phyloP scores from a whole-genome alignment of 257 asterid genomes.

The Thymus quinquecostatus region DNA sequence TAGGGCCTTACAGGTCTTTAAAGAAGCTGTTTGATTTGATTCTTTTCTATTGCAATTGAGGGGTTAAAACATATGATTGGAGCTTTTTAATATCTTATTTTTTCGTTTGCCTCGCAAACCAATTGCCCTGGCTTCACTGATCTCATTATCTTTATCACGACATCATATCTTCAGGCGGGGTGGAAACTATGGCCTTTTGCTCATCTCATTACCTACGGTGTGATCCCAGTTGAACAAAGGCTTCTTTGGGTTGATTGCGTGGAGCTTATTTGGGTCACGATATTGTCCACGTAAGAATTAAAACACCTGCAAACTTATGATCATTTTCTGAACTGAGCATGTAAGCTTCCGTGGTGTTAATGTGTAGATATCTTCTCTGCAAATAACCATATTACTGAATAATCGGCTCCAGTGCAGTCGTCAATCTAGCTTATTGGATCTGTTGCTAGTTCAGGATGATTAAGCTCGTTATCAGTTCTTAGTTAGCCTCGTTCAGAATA shows the following conservation, averaged over 20 bases:
- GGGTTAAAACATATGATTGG: neutral
- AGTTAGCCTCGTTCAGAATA: no score
- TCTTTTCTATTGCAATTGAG: neutral
- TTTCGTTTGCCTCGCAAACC: no score
- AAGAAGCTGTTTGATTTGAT: neutral
- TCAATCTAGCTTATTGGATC: neutral
- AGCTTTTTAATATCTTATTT: neutral
- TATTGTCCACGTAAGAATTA: slow-evolving; percentile 70
- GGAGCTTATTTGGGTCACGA: slow-evolving; percentile 92
- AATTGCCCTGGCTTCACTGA: neutral
- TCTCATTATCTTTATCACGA: neutral
- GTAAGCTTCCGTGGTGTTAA: neutral
- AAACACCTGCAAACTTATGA: slow-evolving; percentile 1
- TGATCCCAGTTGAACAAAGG: slow-evolving; percentile 83
- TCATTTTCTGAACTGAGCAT: neutral
- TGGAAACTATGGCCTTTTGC: slow-evolving; percentile 99
- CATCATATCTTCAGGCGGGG: slow-evolving; percentile 60
- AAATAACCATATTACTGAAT: neutral
- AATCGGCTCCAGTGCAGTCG: neutral
- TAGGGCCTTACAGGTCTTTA: neutral
- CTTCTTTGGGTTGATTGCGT: slow-evolving; percentile 93
- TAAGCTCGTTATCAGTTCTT: no score
- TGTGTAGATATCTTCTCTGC: neutral
- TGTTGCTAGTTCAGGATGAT: slow-evolving; percentile 6
- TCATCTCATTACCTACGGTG: slow-evolving; percentile 80